These are phyloP conservation scores for Yamadazyma sp. DNA, from an alignment of 805 yeast genomes.

Conservation along the genomic window DNA sequence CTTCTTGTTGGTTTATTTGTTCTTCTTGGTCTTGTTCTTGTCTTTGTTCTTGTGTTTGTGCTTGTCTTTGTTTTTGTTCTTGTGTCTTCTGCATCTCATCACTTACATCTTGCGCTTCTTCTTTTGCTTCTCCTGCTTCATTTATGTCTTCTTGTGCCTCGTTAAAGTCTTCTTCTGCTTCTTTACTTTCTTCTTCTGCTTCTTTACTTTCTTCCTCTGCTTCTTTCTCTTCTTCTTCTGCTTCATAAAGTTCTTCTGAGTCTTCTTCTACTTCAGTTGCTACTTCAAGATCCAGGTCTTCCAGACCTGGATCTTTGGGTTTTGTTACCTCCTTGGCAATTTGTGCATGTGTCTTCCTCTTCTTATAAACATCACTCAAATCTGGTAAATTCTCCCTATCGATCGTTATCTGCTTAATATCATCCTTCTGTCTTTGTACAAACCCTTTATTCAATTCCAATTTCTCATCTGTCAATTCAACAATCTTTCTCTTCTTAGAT, in stretches of 20 bases:
- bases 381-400: slow-evolving; percentile 18
- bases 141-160: slow-evolving; percentile 2
- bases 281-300: slow-evolving; percentile 1
- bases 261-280: slow-evolving; percentile 6
- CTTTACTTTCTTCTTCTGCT: slow-evolving; percentile 3
- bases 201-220: slow-evolving; percentile 3
- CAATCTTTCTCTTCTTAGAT: slow-evolving; percentile 28
- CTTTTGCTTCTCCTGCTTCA: slow-evolving; percentile 2
- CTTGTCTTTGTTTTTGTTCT: no score
- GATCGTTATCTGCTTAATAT: slow-evolving; percentile 14
- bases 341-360: slow-evolving; percentile 1
- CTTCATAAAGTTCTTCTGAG: slow-evolving; percentile 8
- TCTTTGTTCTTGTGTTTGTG: no score
- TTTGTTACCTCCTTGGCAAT: neutral
- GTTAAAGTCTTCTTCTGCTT: slow-evolving; percentile 2
- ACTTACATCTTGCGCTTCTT: neutral
- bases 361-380: slow-evolving; percentile 14
- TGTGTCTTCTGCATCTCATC: no score
- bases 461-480: slow-evolving; percentile 18
- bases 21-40: no score
- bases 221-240: slow-evolving; percentile 8
- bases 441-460: slow-evolving; percentile 16
- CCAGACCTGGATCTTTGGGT: slow-evolving; percentile 1
- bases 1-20: no score
- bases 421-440: slow-evolving; percentile 13